A percentile compares a stretch with the other conserved stretches of the same genome.
phyloP scores from a whole-genome alignment of 768 basidiomycete species.

The Russula emetica region DNA sequence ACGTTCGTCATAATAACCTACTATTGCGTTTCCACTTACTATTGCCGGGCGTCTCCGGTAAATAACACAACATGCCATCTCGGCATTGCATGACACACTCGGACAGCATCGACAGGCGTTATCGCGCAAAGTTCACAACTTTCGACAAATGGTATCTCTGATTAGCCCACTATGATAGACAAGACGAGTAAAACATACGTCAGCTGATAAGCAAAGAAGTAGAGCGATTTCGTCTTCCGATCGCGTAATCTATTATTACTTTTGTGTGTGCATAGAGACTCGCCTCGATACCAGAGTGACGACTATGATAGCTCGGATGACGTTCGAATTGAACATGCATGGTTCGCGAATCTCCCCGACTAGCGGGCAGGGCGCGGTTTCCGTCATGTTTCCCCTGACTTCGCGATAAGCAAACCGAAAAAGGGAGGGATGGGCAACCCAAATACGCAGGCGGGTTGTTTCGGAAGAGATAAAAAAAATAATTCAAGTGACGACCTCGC shows the following conservation, averaged over 20 bases:
- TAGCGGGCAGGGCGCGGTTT: not conserved
- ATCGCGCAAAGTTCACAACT: constrained; percentile 8
- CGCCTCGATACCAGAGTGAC: not conserved
- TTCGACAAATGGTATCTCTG: not conserved
- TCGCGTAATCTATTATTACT: constrained; percentile 4
- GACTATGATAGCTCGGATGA: constrained; percentile 9
- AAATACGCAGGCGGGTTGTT: not conserved
- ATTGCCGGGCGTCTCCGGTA: not conserved
- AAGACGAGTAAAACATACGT: constrained; percentile 1
- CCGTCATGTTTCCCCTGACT: constrained; percentile 6
- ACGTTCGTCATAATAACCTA: not conserved
- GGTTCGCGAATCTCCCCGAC: constrained; percentile 13
- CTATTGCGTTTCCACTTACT: not conserved
- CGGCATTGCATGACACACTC: not conserved
- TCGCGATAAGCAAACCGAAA: constrained; percentile 21
- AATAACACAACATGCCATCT: not conserved
- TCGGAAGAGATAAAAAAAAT: constrained; percentile 1
- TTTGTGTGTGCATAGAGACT: not conserved
- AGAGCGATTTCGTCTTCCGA: constrained; percentile 2
- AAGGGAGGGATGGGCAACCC: not conserved
- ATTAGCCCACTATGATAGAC: not conserved
- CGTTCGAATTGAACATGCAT: constrained; percentile 8
- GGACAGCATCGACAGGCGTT: not conserved
- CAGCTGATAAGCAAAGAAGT: constrained; percentile 13
- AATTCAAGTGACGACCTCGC: not conserved